A percentile compares a stretch with the other conserved stretches of the same genome.
phyloP scores from a whole-genome alignment of 306 rosid species.

The Fragaria iinumae region DNA sequence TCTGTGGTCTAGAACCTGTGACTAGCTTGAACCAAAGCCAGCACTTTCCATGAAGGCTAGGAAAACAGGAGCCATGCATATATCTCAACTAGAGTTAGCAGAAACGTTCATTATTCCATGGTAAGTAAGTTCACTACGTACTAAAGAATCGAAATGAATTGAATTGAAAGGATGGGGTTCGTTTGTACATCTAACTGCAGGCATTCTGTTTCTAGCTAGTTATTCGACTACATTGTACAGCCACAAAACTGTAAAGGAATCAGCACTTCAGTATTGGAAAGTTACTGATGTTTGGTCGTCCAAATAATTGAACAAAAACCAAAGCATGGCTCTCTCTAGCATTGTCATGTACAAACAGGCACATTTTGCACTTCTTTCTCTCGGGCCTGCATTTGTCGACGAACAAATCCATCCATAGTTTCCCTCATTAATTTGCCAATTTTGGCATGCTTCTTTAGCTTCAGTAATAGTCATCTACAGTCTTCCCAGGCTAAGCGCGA shows the following conservation, averaged over 20 bases:
- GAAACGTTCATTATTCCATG: neutral
- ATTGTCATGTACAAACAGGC: slow-evolving; percentile 20
- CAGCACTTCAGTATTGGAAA: neutral
- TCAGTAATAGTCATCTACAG: slow-evolving; percentile 71
- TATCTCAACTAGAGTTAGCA: neutral
- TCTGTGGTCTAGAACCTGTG: neutral
- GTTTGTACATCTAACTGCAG: slow-evolving; percentile 32
- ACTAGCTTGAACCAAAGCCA: neutral
- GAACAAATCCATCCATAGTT: slow-evolving; percentile 60
- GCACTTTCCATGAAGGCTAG: neutral
- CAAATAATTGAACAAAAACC: neutral
- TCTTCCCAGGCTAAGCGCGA: slow-evolving; percentile 82
- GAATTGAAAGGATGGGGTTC: slow-evolving; percentile 38
- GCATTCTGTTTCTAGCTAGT: slow-evolving; percentile 23
- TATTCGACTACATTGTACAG: slow-evolving; percentile 32
- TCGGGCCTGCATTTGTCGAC: slow-evolving; percentile 32
- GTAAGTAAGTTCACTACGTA: neutral
- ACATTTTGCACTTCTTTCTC: slow-evolving; percentile 12
- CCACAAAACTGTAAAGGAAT: neutral
- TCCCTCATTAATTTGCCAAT: slow-evolving; percentile 69
- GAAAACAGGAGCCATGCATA: neutral
- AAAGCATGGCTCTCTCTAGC: neutral
- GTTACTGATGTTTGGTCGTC: slow-evolving; percentile 16
- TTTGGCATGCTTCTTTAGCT: slow-evolving; percentile 77
- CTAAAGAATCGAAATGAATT: slow-evolving; percentile 42